Base-by-base conservation (phyloP, 2,329 filamentous ascomycete species). In the Trichoderma arundinaceum region DNA sequence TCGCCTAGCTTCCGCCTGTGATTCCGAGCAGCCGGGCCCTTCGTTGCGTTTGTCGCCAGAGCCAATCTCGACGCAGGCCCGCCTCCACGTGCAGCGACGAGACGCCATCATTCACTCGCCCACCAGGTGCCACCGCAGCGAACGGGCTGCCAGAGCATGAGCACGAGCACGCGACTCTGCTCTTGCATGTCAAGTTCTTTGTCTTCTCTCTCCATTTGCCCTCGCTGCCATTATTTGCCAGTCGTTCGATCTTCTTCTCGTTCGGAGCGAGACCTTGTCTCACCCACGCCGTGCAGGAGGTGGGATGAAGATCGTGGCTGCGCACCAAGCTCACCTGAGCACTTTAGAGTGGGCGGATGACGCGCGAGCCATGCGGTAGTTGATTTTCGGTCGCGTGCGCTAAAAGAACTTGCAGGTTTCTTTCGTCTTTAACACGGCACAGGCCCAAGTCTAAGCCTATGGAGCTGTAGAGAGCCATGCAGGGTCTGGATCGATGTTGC, bases 61-160 rank as follows among this genome's bases (percentile, higher is more conserved):
- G 65, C 70, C 69, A 70, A 69, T 69, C 62, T 68, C 46, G 56
- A 60, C 35, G 43, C 46, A 10, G 33, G 17, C 17, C 44, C 38
- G 43, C 57, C 46, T 65, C 66, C 70, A 72, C 71, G 70, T 71
- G 70, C 66, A 22, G 17, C 51, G 51, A 67, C 56, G 67, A 68
- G 66, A 67, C 67, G 70, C 48, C 62, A 17, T 57, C 57, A 38
- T 54, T 49, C 43, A 61, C 54, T 38, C 12, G 19, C 39, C 32
- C 13, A 22, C 51, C 49, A 10, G 58, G 60, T 54, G 60, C 51
- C 60, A 63, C 60, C 28, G 49, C 41, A 52, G 46, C 58, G 48
- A 46, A 62, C 59, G 43, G 44, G 59, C 59, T 52, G 38, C 48
- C 28, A 62, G 59, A 53, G 59, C 38, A 12, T 53, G 56, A 54